A percentile compares a stretch with the other conserved stretches of the same genome.
These are phyloP conservation scores for Penicillium coprophilum DNA, from an alignment of 495 filamentous ascomycete genomes.

Conservation along the genomic window DNA sequence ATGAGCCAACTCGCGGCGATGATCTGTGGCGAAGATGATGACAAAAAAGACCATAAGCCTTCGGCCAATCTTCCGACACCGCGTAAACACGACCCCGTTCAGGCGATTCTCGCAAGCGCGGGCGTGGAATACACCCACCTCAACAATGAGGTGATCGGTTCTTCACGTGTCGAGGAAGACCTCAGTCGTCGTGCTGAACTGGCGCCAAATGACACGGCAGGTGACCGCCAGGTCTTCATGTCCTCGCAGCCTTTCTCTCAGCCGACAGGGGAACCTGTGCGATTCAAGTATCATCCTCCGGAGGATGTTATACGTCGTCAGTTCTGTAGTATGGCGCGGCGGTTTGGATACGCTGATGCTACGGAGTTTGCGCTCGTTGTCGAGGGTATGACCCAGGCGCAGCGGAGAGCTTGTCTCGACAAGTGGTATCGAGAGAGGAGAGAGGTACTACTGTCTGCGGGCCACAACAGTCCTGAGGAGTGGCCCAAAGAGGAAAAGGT, in stretches of 20 bases:
- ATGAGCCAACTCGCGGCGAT: constrained; percentile 76
- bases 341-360: constrained; percentile 71
- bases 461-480: background rate
- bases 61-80: constrained; percentile 14
- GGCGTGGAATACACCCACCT: constrained; percentile 96
- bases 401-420: constrained; percentile 76
- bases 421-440: constrained; percentile 69
- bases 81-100: constrained; percentile 70
- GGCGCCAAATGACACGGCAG: constrained; percentile 48
- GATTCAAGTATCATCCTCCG: constrained; percentile 74
- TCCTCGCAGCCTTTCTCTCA: constrained; percentile 29
- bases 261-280: constrained; percentile 30
- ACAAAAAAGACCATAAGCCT: constrained; percentile 28
- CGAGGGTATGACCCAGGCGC: constrained; percentile 87
- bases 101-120: constrained; percentile 83
- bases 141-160: constrained; percentile 93
- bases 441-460: constrained; percentile 26
- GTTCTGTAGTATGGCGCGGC: constrained; percentile 85
- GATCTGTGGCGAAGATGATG: constrained; percentile 55
- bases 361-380: constrained; percentile 92
- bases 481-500: background rate
- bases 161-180: constrained; percentile 77
- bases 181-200: constrained; percentile 74
- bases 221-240: constrained; percentile 52
- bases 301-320: constrained; percentile 73